These are phyloP conservation scores for Cladosporium phlei DNA, from an alignment of 2,329 filamentous ascomycete genomes.

Conservation along the genomic window DNA sequence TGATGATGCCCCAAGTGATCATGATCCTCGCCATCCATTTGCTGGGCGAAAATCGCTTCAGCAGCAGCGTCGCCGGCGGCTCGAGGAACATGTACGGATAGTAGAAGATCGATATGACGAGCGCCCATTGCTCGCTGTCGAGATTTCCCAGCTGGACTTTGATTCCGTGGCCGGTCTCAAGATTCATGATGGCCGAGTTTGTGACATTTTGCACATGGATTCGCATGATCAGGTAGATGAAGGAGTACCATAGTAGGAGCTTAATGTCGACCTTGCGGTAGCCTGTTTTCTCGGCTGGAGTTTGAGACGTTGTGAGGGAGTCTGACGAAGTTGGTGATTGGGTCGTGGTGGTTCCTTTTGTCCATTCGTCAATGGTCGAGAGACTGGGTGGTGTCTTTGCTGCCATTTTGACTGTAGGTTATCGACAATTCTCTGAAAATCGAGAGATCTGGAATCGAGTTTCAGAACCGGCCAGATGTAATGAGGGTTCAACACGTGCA, in stretches of 20 bases:
- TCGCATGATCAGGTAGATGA: constrained; percentile 30
- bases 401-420: no score
- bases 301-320: constrained; percentile 26
- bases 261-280: constrained; percentile 32
- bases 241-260: constrained; percentile 31
- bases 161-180: constrained; percentile 31
- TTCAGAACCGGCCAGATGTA: no score
- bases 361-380: not conserved
- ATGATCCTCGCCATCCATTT: constrained; percentile 43
- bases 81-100: constrained; percentile 41
- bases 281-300: constrained; percentile 22
- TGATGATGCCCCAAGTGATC: constrained; percentile 36
- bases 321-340: constrained; percentile 12
- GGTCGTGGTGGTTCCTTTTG: not conserved
- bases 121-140: constrained; percentile 31
- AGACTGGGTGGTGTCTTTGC: not conserved
- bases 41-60: constrained; percentile 42
- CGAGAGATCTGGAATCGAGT: no score
- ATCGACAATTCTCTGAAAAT: no score
- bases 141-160: constrained; percentile 31
- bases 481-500: no score
- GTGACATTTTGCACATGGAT: constrained; percentile 32
- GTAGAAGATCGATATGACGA: constrained; percentile 32
- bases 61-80: constrained; percentile 41
- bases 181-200: constrained; percentile 34